Percentiles rank a stretch among this genome's conserved stretches.
Evolutionary conservation across 345 rosid species (phyloP).

Genomic region (Salix brachista): DNA sequence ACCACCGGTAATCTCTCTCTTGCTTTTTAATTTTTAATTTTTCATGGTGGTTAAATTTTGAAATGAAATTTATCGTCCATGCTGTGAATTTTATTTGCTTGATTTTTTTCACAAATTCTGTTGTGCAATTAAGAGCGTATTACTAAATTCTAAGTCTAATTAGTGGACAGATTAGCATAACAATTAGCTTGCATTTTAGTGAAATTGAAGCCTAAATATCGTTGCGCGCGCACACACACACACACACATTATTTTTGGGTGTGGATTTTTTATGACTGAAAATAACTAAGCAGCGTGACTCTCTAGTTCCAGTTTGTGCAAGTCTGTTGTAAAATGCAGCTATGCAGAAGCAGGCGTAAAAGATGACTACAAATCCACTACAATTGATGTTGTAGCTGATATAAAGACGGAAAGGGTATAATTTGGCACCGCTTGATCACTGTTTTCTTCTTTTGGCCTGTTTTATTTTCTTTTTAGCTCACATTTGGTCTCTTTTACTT

Average conservation of each 20-base stretch:
- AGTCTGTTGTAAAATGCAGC: conserved; percentile 56
- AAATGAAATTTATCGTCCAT: neutral
- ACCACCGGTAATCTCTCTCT: conserved; percentile 22
- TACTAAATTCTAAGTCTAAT: neutral
- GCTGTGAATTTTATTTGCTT: too few relatives aligned
- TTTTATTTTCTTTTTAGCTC: neutral
- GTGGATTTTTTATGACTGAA: too few relatives aligned
- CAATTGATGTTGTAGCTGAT: conserved; percentile 82
- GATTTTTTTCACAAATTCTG: too few relatives aligned
- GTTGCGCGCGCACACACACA: too few relatives aligned
- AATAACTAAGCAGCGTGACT: neutral
- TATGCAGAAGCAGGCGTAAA: conserved; percentile 47
- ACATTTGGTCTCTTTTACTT: neutral
- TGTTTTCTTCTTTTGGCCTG: neutral
- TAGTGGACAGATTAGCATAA: neutral
- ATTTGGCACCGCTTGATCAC: neutral
- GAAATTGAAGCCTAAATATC: neutral
- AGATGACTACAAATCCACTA: conserved; percentile 40
- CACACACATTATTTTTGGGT: neutral
- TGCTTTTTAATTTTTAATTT: neutral
- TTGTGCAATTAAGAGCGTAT: too few relatives aligned
- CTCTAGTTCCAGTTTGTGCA: conserved; percentile 41
- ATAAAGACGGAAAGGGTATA: conserved; percentile 70
- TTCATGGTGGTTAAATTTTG: neutral
- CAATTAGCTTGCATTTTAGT: neutral